phyloP scores from a whole-genome alignment of 257 asterid species.

The Solanum tacnaense region DNA sequence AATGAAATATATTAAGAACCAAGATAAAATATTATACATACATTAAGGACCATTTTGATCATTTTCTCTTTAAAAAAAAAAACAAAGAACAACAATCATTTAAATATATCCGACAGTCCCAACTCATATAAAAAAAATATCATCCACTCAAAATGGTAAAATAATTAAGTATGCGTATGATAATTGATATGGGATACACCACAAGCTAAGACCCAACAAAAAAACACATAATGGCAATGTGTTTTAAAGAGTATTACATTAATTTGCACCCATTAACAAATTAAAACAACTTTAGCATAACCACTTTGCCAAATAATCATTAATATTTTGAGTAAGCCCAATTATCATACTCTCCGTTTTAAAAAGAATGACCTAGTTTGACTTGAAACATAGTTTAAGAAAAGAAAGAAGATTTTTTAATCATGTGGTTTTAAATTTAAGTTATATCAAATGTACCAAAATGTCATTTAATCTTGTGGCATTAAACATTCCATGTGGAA shows the following conservation, averaged over 20 bases:
- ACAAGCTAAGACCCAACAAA: not conserved
- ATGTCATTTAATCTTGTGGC: too few species aligned
- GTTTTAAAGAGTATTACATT: not conserved
- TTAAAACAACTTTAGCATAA: not conserved
- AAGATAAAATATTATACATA: not conserved
- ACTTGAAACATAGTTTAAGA: too few species aligned
- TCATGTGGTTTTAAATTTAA: too few species aligned
- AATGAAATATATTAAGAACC: not conserved
- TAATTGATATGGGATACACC: not conserved
- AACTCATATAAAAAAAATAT: too few species aligned
- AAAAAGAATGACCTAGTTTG: too few species aligned
- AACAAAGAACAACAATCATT: not conserved
- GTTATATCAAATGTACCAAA: too few species aligned
- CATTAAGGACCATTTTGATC: not conserved
- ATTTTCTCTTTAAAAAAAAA: not conserved
- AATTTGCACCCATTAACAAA: not conserved
- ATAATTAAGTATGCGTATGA: not conserved
- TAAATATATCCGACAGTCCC: not conserved
- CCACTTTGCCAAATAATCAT: not conserved
- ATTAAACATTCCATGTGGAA: too few species aligned
- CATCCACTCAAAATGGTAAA: not conserved
- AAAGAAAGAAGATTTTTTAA: too few species aligned
- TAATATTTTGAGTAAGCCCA: not conserved
- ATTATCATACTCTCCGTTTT: too few species aligned
- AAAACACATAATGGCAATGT: not conserved